phyloP scores from a whole-genome alignment of 495 filamentous ascomycete genomes.

The Hypoxylon fuscum region DNA sequence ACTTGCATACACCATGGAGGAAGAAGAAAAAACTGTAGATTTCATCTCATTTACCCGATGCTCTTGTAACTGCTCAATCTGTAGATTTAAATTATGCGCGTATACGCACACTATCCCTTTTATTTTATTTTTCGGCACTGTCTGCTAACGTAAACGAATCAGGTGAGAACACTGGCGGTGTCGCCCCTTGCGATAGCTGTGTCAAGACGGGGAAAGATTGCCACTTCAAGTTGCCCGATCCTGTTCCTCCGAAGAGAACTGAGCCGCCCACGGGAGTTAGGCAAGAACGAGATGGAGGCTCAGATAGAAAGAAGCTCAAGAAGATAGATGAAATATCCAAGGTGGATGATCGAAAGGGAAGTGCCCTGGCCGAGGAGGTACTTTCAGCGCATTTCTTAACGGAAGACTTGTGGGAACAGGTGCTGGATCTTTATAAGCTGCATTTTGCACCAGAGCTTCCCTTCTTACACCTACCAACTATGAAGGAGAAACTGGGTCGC shows the following conservation, averaged over 20 bases:
- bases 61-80: too few species aligned
- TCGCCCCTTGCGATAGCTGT: slow-evolving; percentile 80
- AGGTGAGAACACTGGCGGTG: slow-evolving; percentile 76
- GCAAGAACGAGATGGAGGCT: slow-evolving; percentile 66
- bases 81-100: too few species aligned
- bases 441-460: slow-evolving; percentile 85
- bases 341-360: slow-evolving; percentile 46
- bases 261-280: slow-evolving; percentile 60
- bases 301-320: slow-evolving; percentile 68
- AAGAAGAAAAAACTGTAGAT: not conserved
- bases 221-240: slow-evolving; percentile 72
- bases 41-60: too few species aligned
- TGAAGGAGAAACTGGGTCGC: slow-evolving; percentile 65
- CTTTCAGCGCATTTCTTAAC: slow-evolving; percentile 66
- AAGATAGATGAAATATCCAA: slow-evolving; percentile 61
- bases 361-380: slow-evolving; percentile 55
- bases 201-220: slow-evolving; percentile 79
- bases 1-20: not conserved
- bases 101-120: too few species aligned
- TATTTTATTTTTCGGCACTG: too few species aligned
- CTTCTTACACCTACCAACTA: slow-evolving; percentile 81
- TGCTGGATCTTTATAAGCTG: slow-evolving; percentile 82
- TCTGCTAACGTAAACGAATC: slow-evolving; percentile 11
- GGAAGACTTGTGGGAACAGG: slow-evolving; percentile 72
- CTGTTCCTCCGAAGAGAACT: slow-evolving; percentile 64